These are phyloP conservation scores for Ceriops decandra DNA, from an alignment of 345 rosid species.

Conservation along the genomic window DNA sequence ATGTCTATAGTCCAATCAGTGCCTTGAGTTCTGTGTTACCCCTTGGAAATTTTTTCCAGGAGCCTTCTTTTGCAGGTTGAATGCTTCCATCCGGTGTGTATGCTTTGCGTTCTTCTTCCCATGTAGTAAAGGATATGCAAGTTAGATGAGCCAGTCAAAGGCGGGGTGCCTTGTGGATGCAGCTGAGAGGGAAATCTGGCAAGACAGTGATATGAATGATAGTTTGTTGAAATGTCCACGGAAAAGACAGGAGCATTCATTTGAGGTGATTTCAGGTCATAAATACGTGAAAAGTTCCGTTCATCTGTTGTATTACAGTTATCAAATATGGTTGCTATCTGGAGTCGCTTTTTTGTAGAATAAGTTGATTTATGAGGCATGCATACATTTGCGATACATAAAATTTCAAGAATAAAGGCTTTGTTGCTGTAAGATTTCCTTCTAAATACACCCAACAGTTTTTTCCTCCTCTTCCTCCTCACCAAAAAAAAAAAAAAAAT, in stretches of 20 bases:
- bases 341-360: slow-evolving; percentile 32
- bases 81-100: slow-evolving; percentile 46
- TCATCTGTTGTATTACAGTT: slow-evolving; percentile 35
- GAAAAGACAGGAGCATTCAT: slow-evolving; percentile 30
- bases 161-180: slow-evolving; percentile 24
- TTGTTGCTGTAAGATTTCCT: slow-evolving; percentile 12
- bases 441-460: background rate
- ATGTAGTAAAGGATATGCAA: slow-evolving; percentile 33
- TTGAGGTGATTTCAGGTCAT: slow-evolving; percentile 49
- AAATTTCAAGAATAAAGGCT: slow-evolving; percentile 28
- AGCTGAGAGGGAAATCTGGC: slow-evolving; percentile 17
- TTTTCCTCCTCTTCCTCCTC: too few relatives aligned
- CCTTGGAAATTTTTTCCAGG: slow-evolving; percentile 37
- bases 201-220: slow-evolving; percentile 20
- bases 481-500: too few relatives aligned
- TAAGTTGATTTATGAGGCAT: slow-evolving; percentile 35
- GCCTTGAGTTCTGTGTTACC: slow-evolving; percentile 21
- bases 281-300: slow-evolving; percentile 32
- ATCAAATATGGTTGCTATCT: slow-evolving; percentile 22
- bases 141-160: slow-evolving; percentile 21
- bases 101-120: slow-evolving; percentile 34
- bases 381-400: slow-evolving; percentile 16
- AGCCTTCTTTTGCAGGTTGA: slow-evolving; percentile 33
- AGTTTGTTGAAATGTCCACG: slow-evolving; percentile 10
- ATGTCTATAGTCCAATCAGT: slow-evolving; percentile 33